These are phyloP conservation scores for Halophytophthora polymorphica DNA, from an alignment of 352 stramenopile genomes.

Conservation along the genomic window DNA sequence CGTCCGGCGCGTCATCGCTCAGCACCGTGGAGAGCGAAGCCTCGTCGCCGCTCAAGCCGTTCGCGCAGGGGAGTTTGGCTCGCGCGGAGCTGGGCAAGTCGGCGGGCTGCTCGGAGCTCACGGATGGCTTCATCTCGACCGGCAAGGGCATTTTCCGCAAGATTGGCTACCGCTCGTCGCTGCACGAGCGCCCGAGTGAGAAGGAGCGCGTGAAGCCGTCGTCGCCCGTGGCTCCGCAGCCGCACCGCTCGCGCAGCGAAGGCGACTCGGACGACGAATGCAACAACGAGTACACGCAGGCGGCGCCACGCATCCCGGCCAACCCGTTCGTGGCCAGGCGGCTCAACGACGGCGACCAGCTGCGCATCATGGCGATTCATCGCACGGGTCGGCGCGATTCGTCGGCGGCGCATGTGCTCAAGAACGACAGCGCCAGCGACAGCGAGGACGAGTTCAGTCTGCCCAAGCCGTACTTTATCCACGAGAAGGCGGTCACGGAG, in stretches of 20 bases:
- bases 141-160: slow-evolving; percentile 87
- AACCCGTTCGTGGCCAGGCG: slow-evolving; percentile 84
- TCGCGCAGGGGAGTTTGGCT: slow-evolving; percentile 41
- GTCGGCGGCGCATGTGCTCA: slow-evolving; percentile 46
- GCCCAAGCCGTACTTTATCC: slow-evolving; percentile 88
- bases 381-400: slow-evolving; percentile 55
- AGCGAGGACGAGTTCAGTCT: slow-evolving; percentile 57
- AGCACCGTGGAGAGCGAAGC: slow-evolving; percentile 42
- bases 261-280: slow-evolving; percentile 36
- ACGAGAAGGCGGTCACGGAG: slow-evolving; percentile 82
- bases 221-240: slow-evolving; percentile 24
- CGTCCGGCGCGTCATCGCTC: slow-evolving; percentile 41
- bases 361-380: slow-evolving; percentile 84
- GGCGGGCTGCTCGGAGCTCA: slow-evolving; percentile 50
- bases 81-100: slow-evolving; percentile 49
- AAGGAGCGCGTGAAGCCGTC: slow-evolving; percentile 32
- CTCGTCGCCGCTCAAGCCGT: slow-evolving; percentile 34
- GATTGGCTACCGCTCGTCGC: slow-evolving; percentile 55
- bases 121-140: slow-evolving; percentile 82
- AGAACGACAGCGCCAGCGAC: slow-evolving; percentile 43
- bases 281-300: slow-evolving; percentile 75
- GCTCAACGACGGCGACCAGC: slow-evolving; percentile 73
- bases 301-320: slow-evolving; percentile 62
- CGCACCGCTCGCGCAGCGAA: slow-evolving; percentile 33
- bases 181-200: slow-evolving; percentile 30